These are phyloP conservation scores for Trichothecium sympodiale DNA, from an alignment of 2,329 filamentous ascomycete genomes.

Conservation along the genomic window DNA sequence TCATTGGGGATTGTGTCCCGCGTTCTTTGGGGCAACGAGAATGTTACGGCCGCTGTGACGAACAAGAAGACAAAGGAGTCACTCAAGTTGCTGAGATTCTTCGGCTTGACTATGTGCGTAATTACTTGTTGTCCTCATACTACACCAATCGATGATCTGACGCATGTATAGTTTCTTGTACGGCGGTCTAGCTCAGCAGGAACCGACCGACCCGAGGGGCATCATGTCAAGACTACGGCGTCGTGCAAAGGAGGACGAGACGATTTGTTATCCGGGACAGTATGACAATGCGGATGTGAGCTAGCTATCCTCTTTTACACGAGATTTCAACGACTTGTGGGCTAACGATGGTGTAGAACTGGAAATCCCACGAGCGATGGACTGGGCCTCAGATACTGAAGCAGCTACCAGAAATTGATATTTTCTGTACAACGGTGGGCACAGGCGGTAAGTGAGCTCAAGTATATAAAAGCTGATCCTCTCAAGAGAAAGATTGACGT, in stretches of 20 bases:
- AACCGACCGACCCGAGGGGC: slow-evolving; percentile 6
- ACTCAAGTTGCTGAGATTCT: slow-evolving; percentile 10
- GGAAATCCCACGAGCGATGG: slow-evolving; percentile 44
- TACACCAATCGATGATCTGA: no score
- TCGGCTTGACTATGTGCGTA: slow-evolving; percentile 9
- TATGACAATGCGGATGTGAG: slow-evolving; percentile 10
- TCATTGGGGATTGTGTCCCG: slow-evolving; percentile 30
- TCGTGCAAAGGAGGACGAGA: background rate
- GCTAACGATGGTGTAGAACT: no score
- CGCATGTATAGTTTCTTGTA: slow-evolving; percentile 6
- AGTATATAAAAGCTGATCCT: no score
- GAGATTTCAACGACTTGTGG: no score
- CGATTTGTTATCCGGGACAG: slow-evolving; percentile 8
- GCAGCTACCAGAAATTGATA: slow-evolving; percentile 43
- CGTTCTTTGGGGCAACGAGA: slow-evolving; percentile 18
- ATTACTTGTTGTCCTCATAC: background rate
- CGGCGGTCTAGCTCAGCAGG: slow-evolving; percentile 8
- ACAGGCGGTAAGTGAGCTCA: slow-evolving; percentile 40
- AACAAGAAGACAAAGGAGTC: slow-evolving; percentile 23
- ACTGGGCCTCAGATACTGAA: slow-evolving; percentile 46
- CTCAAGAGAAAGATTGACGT: no score
- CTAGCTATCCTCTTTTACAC: background rate
- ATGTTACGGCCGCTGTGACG: slow-evolving; percentile 27
- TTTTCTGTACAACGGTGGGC: slow-evolving; percentile 46
- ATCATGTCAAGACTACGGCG: slow-evolving; percentile 7